Percentiles rank a stretch among this genome's conserved stretches.
These are phyloP conservation scores for Penicillium hesseltinei DNA, from an alignment of 2,329 filamentous ascomycete species.

Conservation along the genomic window DNA sequence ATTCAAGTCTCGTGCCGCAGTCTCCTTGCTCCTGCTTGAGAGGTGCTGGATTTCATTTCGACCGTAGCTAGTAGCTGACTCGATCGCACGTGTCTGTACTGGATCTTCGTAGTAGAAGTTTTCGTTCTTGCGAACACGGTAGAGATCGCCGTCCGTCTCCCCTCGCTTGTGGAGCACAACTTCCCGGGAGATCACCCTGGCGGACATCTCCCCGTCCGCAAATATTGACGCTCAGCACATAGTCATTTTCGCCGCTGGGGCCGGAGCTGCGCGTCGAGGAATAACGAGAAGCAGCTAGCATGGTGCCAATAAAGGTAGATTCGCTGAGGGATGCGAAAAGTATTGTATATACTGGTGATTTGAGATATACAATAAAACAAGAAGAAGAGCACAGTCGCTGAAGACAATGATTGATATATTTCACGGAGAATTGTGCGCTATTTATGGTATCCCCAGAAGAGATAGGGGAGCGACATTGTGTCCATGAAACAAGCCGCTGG, in stretches of 20 bases:
- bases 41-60: neutral
- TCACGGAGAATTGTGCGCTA: neutral
- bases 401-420: neutral
- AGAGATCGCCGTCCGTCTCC: neutral
- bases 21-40: neutral
- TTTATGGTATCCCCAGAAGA: neutral
- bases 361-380: neutral
- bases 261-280: neutral
- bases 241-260: neutral
- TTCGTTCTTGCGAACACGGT: neutral
- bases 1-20: neutral
- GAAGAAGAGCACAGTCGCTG: neutral
- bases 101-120: neutral
- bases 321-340: neutral
- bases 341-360: neutral
- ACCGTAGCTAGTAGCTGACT: neutral
- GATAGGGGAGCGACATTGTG: neutral
- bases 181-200: neutral
- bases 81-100: neutral
- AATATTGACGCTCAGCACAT: neutral
- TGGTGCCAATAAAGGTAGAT: neutral
- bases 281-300: neutral
- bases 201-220: neutral
- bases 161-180: neutral
- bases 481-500: neutral